A percentile compares a stretch with the other conserved stretches of the same genome.
Conservation (phyloP, 805 yeast genomes). For the Metschnikowia noctiluminum region DNA sequence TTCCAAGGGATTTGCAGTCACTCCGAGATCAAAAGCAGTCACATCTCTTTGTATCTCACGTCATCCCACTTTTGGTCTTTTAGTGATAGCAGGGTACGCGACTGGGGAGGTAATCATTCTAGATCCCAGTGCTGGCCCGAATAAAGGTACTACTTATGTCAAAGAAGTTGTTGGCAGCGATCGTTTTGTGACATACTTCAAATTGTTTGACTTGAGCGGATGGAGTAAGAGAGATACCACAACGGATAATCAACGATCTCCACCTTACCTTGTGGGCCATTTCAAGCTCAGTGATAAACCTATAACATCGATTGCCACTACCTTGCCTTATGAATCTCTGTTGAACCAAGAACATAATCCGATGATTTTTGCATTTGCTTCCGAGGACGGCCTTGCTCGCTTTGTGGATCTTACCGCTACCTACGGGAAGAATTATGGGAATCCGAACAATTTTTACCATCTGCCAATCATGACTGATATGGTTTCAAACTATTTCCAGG, state of each 20-base stretch:
- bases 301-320: conserved; percentile 45
- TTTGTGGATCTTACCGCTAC: conserved; percentile 49
- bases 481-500: conserved; percentile 59
- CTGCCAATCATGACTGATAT: conserved; percentile 45
- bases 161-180: conserved; percentile 25
- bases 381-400: conserved; percentile 64
- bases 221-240: conserved; percentile 12
- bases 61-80: conserved; percentile 39
- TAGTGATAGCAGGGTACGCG: conserved; percentile 40
- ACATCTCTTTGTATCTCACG: conserved; percentile 21
- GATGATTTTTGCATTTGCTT: conserved; percentile 46
- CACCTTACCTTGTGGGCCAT: conserved; percentile 43
- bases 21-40: conserved; percentile 23
- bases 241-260: conserved; percentile 1
- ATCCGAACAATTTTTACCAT: conserved; percentile 16
- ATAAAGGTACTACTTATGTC: conserved; percentile 7
- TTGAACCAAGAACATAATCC: conserved; percentile 33
- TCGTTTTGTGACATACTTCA: conserved; percentile 33
- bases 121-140: conserved; percentile 14
- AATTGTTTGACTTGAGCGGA: conserved; percentile 35
- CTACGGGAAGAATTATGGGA: conserved; percentile 26
- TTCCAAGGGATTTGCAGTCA: conserved; percentile 7
- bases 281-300: conserved; percentile 60
- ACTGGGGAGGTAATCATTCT: conserved; percentile 18
- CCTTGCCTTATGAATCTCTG: conserved; percentile 20